These are phyloP conservation scores for Oropetium thomaeum DNA, from an alignment of 176 grass and related monocot genomes.

Conservation along the genomic window DNA sequence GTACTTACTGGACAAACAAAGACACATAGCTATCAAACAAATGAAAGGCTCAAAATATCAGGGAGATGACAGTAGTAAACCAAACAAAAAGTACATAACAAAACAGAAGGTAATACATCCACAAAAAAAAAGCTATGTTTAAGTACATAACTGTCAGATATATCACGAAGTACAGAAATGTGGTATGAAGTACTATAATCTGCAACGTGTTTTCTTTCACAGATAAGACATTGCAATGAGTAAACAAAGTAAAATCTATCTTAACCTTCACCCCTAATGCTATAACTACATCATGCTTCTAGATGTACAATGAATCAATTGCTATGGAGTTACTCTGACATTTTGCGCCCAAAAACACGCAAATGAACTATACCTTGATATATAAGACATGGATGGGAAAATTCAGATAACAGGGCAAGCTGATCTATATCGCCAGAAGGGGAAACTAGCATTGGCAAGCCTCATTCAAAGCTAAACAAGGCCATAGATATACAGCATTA, in stretches of 20 bases:
- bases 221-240: not conserved
- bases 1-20: not conserved
- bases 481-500: not conserved
- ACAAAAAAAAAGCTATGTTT: not conserved
- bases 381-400: not conserved
- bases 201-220: not conserved
- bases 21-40: not conserved
- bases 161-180: not conserved
- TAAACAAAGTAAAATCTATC: not conserved
- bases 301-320: not conserved
- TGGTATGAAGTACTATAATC: not conserved
- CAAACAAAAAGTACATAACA: not conserved
- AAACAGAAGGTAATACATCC: not conserved
- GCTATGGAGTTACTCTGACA: not conserved
- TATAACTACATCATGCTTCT: not conserved
- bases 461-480: not conserved
- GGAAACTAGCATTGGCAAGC: not conserved
- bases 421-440: not conserved
- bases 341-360: not conserved
- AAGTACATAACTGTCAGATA: too few species aligned
- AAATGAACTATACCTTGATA: not conserved
- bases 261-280: not conserved
- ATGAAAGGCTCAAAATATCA: not conserved
- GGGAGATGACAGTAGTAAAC: constrained; percentile 1
- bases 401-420: not conserved